These are phyloP conservation scores for Nepenthes alata DNA, from an alignment of 179 eudicot genomes.

Conservation along the genomic window DNA sequence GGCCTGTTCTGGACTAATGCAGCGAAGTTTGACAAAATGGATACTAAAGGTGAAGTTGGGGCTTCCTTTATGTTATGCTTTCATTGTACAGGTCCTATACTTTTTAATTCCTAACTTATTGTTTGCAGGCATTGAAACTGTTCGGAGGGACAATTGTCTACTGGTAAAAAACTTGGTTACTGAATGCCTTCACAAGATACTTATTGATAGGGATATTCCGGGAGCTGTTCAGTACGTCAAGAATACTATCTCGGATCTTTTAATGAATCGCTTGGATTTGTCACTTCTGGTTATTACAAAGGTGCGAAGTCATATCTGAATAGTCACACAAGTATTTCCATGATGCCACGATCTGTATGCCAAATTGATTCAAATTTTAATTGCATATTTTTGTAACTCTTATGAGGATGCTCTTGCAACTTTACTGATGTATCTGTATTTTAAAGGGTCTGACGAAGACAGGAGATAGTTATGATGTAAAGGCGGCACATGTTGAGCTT, in stretches of 20 bases:
- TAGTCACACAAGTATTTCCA: not conserved
- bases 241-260: slow-evolving; percentile 88
- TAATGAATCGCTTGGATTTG: slow-evolving; percentile 92
- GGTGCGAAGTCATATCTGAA: slow-evolving; percentile 28
- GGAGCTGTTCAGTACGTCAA: slow-evolving; percentile 93
- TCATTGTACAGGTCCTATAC: not conserved
- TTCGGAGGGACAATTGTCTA: slow-evolving; percentile 92
- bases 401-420: slow-evolving; percentile 1
- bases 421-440: slow-evolving; percentile 7
- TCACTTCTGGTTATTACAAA: slow-evolving; percentile 94
- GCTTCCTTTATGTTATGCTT: slow-evolving; percentile 5
- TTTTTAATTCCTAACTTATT: slow-evolving; percentile 1
- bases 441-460: slow-evolving; percentile 88
- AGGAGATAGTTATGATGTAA: slow-evolving; percentile 91
- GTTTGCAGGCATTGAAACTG: slow-evolving; percentile 92
- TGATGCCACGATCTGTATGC: not conserved
- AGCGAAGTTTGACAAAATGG: slow-evolving; percentile 90
- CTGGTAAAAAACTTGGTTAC: slow-evolving; percentile 84
- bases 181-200: slow-evolving; percentile 87
- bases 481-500: slow-evolving; percentile 98
- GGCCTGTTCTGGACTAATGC: slow-evolving; percentile 94
- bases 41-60: slow-evolving; percentile 67
- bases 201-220: slow-evolving; percentile 84
- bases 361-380: not conserved
- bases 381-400: slow-evolving; percentile 2